phyloP scores from a whole-genome alignment of 2,329 filamentous ascomycete genomes.

The Curvularia hawaiiensis region DNA sequence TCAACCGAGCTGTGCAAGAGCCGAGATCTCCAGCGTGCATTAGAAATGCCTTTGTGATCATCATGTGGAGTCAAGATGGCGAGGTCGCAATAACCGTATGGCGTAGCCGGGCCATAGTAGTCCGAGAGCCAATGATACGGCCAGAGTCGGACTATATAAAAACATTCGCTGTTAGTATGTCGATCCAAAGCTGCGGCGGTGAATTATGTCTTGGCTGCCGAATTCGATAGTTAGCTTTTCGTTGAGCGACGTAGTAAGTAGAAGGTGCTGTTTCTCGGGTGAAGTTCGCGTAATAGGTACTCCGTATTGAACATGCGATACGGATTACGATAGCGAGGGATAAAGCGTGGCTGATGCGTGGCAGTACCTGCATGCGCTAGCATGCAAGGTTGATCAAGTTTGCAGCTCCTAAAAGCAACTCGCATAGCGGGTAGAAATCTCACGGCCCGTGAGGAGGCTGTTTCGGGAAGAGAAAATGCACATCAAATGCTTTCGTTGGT shows the following conservation, averaged over 20 bases:
- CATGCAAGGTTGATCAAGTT: neutral
- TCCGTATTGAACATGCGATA: neutral
- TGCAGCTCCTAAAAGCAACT: slow-evolving; percentile 5
- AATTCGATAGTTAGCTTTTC: neutral
- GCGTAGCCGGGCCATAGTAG: too few relatives aligned
- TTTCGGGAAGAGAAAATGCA: slow-evolving; percentile 3
- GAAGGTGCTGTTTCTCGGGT: neutral
- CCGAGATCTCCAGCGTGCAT: neutral
- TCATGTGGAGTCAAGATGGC: neutral
- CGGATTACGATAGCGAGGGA: neutral
- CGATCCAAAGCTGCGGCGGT: neutral
- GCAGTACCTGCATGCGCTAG: neutral
- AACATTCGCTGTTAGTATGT: neutral
- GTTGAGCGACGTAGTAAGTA: neutral
- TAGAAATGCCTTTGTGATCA: neutral
- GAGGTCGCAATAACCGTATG: neutral
- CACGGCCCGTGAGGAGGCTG: neutral
- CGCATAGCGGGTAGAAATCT: slow-evolving; percentile 1
- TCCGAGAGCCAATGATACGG: neutral
- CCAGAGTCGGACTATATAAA: neutral
- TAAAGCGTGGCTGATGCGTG: neutral
- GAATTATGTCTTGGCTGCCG: neutral
- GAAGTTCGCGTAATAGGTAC: neutral
- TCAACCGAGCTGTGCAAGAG: neutral
- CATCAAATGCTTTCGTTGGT: neutral